Evolutionary conservation across 1,284 basidiomycete genomes (phyloP).

Genomic region (Moesziomyces sp.): DNA sequence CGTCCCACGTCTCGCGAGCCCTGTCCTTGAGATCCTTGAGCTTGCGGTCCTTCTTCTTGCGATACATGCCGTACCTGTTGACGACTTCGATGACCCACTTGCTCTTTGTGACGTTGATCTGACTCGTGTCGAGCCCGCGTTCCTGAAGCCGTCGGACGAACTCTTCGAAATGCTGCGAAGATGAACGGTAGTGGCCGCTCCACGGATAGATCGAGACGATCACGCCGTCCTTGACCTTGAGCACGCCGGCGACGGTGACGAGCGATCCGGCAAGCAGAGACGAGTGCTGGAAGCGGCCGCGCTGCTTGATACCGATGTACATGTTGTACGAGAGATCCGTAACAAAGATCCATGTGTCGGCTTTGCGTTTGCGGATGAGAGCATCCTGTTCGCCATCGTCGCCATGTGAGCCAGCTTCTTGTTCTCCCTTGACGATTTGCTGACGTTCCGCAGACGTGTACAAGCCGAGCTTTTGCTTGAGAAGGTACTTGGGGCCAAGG

Average conservation of each 20-base stretch:
- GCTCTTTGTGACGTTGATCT: conserved; percentile 52
- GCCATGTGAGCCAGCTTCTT: neutral
- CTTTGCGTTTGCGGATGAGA: conserved; percentile 34
- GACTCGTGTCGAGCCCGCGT: conserved; percentile 43
- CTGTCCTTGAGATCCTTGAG: conserved; percentile 40
- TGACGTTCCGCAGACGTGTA: conserved; percentile 37
- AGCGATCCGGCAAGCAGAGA: conserved; percentile 47
- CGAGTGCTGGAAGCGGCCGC: conserved; percentile 53
- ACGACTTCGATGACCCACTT: conserved; percentile 49
- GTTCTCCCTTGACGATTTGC: conserved; percentile 29
- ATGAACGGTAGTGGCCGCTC: conserved; percentile 52
- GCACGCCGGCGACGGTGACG: conserved; percentile 47
- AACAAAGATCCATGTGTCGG: conserved; percentile 53
- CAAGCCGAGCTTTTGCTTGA: conserved; percentile 44
- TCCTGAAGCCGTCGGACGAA: conserved; percentile 39
- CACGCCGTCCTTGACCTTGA: conserved; percentile 52
- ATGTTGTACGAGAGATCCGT: conserved; percentile 46
- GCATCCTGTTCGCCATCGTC: conserved; percentile 10
- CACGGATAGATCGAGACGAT: conserved; percentile 53
- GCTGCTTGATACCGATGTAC: conserved; percentile 55
- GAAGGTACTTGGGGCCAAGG: conserved; percentile 43
- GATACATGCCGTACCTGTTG: conserved; percentile 51
- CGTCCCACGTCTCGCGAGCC: conserved; percentile 15
- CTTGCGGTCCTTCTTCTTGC: conserved; percentile 46
- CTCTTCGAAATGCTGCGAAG: conserved; percentile 49